phyloP scores from a whole-genome alignment of 805 yeast species.

The Yarrowia sp. region DNA sequence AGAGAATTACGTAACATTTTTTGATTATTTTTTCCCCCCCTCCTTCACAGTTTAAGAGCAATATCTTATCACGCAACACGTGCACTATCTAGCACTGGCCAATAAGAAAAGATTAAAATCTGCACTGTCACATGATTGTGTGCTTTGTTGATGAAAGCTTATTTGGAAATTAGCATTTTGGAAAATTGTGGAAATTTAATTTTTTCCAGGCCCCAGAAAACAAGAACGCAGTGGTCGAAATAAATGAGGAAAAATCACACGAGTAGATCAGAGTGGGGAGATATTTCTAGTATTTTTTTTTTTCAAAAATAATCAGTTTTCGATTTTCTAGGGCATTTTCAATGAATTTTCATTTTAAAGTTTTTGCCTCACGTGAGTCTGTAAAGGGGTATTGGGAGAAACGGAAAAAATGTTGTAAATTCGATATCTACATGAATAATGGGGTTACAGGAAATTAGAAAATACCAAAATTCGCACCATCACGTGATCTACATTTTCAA shows the following conservation, averaged over 20 bases:
- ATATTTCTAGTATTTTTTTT: neutral
- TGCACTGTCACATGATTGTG: conserved; percentile 24
- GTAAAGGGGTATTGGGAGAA: conserved; percentile 12
- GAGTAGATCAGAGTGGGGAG: neutral
- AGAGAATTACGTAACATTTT: neutral
- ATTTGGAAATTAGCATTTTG: neutral
- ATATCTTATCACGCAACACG: conserved; percentile 4
- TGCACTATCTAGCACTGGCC: conserved; percentile 27
- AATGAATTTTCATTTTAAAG: neutral
- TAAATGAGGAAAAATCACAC: too few relatives aligned
- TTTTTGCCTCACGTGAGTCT: conserved; percentile 3
- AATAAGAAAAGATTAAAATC: conserved; percentile 19
- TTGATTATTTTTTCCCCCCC: neutral
- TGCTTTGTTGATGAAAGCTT: conserved; percentile 17
- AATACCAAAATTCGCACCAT: neutral
- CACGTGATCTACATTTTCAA: neutral
- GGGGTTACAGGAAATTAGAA: neutral
- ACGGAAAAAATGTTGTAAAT: neutral
- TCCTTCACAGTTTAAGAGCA: too few relatives aligned
- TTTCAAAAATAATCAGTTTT: neutral
- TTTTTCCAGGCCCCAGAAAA: too few relatives aligned
- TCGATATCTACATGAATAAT: neutral
- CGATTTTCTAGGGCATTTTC: neutral
- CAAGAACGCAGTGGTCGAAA: neutral
- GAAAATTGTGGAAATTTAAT: too few relatives aligned